Evolutionary conservation across 2,329 filamentous ascomycete species (phyloP).

Genomic region (Penicillium hesseltinei): DNA sequence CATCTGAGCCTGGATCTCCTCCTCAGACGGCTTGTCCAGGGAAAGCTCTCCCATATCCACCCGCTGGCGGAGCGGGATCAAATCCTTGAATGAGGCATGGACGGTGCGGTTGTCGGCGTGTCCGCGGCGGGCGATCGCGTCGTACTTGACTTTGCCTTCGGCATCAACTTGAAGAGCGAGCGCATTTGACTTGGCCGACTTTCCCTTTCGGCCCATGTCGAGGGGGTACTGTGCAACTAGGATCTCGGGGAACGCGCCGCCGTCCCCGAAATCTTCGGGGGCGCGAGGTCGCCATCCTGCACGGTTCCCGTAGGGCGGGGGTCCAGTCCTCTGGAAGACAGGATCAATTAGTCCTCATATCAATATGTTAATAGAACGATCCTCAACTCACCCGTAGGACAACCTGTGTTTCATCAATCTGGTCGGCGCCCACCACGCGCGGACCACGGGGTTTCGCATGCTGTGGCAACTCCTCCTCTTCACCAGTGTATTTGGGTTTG

Average conservation of each 20-base stretch:
- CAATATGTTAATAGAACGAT: slow-evolving; percentile 7
- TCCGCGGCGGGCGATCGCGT: slow-evolving; percentile 86
- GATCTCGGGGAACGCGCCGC: slow-evolving; percentile 92
- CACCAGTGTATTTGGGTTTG: slow-evolving; percentile 85
- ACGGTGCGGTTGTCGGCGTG: slow-evolving; percentile 81
- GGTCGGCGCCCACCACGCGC: slow-evolving; percentile 73
- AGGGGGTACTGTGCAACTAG: slow-evolving; percentile 92
- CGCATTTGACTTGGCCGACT: slow-evolving; percentile 72
- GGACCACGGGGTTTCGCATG: slow-evolving; percentile 75
- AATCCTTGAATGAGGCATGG: slow-evolving; percentile 92
- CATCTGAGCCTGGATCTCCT: slow-evolving; percentile 78
- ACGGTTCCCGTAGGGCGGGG: slow-evolving; percentile 83
- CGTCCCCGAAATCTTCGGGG: slow-evolving; percentile 91
- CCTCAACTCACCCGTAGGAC: slow-evolving; percentile 64
- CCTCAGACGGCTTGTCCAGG: slow-evolving; percentile 76
- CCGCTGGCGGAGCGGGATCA: slow-evolving; percentile 89
- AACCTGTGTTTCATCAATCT: slow-evolving; percentile 82
- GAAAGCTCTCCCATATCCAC: slow-evolving; percentile 91
- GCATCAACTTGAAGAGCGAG: slow-evolving; percentile 88
- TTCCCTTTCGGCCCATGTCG: slow-evolving; percentile 83
- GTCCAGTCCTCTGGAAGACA: slow-evolving; percentile 64
- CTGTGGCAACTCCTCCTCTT: slow-evolving; percentile 75
- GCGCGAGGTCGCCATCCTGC: slow-evolving; percentile 85
- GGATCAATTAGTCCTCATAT: slow-evolving; percentile 1
- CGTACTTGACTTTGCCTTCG: slow-evolving; percentile 93